These are phyloP conservation scores for Alternaria incomplexa DNA, from an alignment of 2,329 filamentous ascomycete genomes.

Conservation along the genomic window DNA sequence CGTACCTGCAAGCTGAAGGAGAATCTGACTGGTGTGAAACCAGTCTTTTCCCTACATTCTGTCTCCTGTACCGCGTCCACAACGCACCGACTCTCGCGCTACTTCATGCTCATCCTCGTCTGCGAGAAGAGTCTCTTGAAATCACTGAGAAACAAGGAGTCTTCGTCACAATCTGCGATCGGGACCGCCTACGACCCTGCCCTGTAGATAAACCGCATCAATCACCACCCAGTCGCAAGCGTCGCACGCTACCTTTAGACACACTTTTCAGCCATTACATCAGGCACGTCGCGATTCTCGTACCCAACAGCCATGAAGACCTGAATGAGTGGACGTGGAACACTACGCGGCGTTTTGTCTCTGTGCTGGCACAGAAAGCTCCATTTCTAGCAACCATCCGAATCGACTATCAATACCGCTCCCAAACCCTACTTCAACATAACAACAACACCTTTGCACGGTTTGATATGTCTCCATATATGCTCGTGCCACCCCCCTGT, in stretches of 20 bases:
- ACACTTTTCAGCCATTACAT: not conserved
- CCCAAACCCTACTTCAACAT: not conserved
- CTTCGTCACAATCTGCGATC: not conserved
- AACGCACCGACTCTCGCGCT: not conserved
- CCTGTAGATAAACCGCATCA: not conserved
- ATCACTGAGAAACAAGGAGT: not conserved
- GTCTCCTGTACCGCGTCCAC: not conserved
- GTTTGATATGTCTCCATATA: not conserved
- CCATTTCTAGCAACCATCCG: not conserved
- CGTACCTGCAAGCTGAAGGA: not conserved
- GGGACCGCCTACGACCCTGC: not conserved
- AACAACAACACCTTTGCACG: not conserved
- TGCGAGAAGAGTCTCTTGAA: not conserved
- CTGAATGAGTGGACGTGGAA: not conserved
- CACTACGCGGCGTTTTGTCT: not conserved
- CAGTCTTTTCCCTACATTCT: not conserved
- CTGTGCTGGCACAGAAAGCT: not conserved
- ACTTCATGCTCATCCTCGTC: not conserved
- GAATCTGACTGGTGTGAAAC: not conserved
- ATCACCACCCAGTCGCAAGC: not conserved
- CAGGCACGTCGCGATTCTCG: not conserved
- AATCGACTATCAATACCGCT: not conserved
- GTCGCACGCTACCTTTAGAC: not conserved
- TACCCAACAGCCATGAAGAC: not conserved
- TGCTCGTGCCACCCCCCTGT: not conserved